Evolutionary conservation across 345 rosid genomes (phyloP), one percentile per base, ranked within the genome.

Genomic region (Mallotus nudiflorus): DNA sequence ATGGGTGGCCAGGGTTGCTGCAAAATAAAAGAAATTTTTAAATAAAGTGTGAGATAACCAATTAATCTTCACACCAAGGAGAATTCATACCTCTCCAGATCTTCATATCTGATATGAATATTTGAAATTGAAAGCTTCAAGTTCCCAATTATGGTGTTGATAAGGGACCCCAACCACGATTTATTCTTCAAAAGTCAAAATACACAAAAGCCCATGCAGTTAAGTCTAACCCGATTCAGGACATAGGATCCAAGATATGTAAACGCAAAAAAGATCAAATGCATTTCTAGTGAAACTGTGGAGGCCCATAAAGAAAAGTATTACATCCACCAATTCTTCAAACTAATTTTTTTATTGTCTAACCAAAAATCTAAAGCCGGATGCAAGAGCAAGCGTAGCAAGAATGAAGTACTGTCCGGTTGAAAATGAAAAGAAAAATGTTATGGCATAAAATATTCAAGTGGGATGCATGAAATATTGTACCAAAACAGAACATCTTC

Each of bases 81-180:
- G 25, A 39, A 35, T 60, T 46, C 39, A 65, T 80, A 90, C 99
- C 99, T 95, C 85, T 95, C 99, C 69, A 85, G 82, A 80, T 95
- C 99, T 77, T 95, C 99, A 63, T 95, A 95, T 90, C 99, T 86
- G 73, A 95, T 85, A 80, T 95, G 99, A 75, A 95, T 92, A 82
- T 92, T 90, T 79, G 99, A 89, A 75, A 95, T 88, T 63, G 98
- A 95, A 76, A 95, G 94, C 85, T 90, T 95, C 82, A 95, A 79
- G 81, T 95, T 95, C 76, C 99, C 99, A 74, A 95, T 84, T 70
- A 95, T 84, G 25, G 98, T 95, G 83, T 87, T 88, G 85, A 95
- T 78, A 78, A 95, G 84, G 51, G 99, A 95, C 70, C 98, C 99
- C 85, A 92, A 65, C 98, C 97, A 95, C 24, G 99, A 90, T 77